Evolutionary conservation across 2,329 filamentous ascomycete species (phyloP).

Genomic region (Fusarium torulosum): DNA sequence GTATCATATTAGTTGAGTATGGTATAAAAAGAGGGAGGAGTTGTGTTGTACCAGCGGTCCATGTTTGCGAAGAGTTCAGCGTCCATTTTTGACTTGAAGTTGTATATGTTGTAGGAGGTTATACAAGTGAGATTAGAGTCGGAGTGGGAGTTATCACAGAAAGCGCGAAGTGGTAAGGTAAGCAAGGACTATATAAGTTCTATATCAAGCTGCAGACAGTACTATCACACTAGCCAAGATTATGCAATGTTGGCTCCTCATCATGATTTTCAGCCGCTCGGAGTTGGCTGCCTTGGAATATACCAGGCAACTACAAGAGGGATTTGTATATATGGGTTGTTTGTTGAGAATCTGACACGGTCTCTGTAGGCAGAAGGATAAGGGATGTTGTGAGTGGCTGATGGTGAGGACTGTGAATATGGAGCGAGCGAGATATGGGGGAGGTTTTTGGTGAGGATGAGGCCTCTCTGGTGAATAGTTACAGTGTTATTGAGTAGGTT

Average conservation of each 20-base stretch:
- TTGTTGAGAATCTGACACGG: background rate
- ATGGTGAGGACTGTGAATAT: background rate
- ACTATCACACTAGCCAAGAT: background rate
- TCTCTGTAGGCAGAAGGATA: slow-evolving; percentile 51
- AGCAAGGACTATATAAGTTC: background rate
- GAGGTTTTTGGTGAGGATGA: background rate
- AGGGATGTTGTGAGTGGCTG: slow-evolving; percentile 47
- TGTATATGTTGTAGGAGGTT: background rate
- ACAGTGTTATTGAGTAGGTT: background rate
- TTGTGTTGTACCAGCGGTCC: slow-evolving; percentile 53
- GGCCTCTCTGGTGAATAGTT: background rate
- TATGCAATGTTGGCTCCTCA: slow-evolving; percentile 2
- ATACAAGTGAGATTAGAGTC: background rate
- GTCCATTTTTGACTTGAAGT: slow-evolving; percentile 48
- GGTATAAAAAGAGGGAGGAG: background rate
- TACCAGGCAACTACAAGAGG: slow-evolving; percentile 21
- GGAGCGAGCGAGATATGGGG: background rate
- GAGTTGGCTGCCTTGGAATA: background rate
- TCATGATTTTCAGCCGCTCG: slow-evolving; percentile 3
- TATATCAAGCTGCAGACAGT: background rate
- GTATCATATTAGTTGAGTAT: slow-evolving; percentile 9
- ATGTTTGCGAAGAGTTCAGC: slow-evolving; percentile 49
- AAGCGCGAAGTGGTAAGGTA: background rate
- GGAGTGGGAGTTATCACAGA: background rate
- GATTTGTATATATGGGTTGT: background rate